Conservation (phyloP, 2,329 filamentous ascomycete genomes). For the Cordyceps pruinosa region DNA sequence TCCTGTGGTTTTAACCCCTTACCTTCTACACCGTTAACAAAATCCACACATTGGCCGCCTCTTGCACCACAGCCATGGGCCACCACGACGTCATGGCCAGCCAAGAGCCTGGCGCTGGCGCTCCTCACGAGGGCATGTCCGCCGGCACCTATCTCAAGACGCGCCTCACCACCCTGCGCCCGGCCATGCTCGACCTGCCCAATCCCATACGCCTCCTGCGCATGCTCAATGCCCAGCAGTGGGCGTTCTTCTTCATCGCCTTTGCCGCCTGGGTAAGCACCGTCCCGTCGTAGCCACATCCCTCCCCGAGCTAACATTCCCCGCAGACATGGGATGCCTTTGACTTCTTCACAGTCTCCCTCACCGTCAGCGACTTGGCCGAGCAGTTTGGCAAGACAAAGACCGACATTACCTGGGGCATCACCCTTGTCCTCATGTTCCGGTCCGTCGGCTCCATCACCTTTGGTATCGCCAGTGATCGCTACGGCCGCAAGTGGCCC, state of each 20-base stretch:
- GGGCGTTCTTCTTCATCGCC: slow-evolving; percentile 49
- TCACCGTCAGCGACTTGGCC: slow-evolving; percentile 49
- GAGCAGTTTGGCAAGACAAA: slow-evolving; percentile 46
- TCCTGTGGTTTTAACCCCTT: background rate
- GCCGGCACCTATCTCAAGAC: slow-evolving; percentile 40
- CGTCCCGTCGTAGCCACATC: background rate
- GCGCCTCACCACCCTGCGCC: slow-evolving; percentile 49
- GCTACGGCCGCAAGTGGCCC: slow-evolving; percentile 60
- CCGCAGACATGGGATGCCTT: slow-evolving; percentile 55
- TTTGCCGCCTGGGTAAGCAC: slow-evolving; percentile 48
- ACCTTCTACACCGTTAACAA: background rate
- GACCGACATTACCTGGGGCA: slow-evolving; percentile 57
- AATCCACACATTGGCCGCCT: background rate
- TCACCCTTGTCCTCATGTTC: slow-evolving; percentile 57
- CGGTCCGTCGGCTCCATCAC: slow-evolving; percentile 47
- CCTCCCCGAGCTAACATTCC: background rate
- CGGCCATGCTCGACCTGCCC: slow-evolving; percentile 45
- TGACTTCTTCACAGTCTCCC: slow-evolving; percentile 59
- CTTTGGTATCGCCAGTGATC: slow-evolving; percentile 49
- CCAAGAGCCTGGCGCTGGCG: slow-evolving; percentile 23
- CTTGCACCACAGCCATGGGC: slow-evolving; percentile 3
- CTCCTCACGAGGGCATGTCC: slow-evolving; percentile 45
- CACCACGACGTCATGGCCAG: slow-evolving; percentile 17
- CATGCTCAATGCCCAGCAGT: slow-evolving; percentile 43
- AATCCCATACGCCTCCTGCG: slow-evolving; percentile 46